Percentiles rank a stretch among this genome's conserved stretches.
These are phyloP conservation scores for Exophiala spinifera DNA, from an alignment of 2,329 filamentous ascomycete species.

Conservation along the genomic window DNA sequence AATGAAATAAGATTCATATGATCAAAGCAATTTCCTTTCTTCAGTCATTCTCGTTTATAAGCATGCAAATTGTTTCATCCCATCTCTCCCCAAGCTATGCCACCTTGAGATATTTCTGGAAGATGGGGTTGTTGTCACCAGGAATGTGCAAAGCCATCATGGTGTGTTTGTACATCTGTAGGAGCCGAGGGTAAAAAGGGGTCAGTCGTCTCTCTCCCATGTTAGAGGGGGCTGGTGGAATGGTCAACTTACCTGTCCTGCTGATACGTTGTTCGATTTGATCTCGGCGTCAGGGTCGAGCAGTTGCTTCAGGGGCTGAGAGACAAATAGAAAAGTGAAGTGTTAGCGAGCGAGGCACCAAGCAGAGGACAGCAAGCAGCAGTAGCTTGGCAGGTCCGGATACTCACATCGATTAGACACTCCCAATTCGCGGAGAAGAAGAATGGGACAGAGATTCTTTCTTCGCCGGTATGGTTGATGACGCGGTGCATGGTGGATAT, in stretches of 20 bases:
- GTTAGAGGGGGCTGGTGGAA: not conserved
- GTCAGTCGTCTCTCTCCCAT: not conserved
- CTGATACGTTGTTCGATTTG: not conserved
- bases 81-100: not conserved
- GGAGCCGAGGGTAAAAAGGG: too few species aligned
- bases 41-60: not conserved
- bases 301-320: not conserved
- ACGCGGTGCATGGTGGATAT: slow-evolving; percentile 43
- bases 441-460: slow-evolving; percentile 42
- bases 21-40: not conserved
- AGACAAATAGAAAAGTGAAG: not conserved
- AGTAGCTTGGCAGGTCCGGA: not conserved
- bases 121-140: not conserved
- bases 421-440: slow-evolving; percentile 31
- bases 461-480: slow-evolving; percentile 35
- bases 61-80: not conserved
- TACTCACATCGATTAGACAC: slow-evolving; percentile 4
- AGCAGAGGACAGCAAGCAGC: not conserved
- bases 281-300: not conserved
- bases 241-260: slow-evolving; percentile 1
- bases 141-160: slow-evolving; percentile 5
- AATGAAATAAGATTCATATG: not conserved
- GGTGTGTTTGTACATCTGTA: slow-evolving; percentile 6
- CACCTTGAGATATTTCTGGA: slow-evolving; percentile 4
- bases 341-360: not conserved